A percentile compares a stretch with the other conserved stretches of the same genome.
Evolutionary conservation across 148 eudicot species (phyloP).

Genomic region (Nyssa sinensis): DNA sequence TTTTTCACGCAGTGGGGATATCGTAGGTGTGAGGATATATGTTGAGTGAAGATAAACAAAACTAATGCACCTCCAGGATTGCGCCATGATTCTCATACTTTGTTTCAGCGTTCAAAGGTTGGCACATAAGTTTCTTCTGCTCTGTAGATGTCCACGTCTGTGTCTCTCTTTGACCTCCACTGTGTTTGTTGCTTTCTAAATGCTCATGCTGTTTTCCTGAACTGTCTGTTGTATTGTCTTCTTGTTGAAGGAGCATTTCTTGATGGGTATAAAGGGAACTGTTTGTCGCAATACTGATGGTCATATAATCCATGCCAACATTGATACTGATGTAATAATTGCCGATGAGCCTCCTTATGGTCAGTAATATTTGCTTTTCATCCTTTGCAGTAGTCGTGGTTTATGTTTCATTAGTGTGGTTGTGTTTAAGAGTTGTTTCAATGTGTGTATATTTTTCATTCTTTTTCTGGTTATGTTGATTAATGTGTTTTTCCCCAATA

Average conservation of each 20-base stretch:
- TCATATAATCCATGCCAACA: constrained; percentile 95
- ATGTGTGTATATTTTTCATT: background rate
- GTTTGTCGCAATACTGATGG: constrained; percentile 99
- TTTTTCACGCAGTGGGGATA: constrained; percentile 86
- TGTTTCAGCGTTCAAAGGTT: constrained; percentile 96
- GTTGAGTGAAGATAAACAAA: constrained; percentile 99
- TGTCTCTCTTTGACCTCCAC: background rate
- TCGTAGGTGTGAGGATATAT: constrained; percentile 96
- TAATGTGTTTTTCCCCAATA: too few species aligned
- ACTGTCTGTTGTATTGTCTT: constrained; percentile 6
- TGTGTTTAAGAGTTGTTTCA: background rate
- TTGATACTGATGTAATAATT: constrained; percentile 93
- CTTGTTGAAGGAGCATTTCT: constrained; percentile 80
- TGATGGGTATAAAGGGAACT: constrained; percentile 99
- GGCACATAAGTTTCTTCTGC: constrained; percentile 4
- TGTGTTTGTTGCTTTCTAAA: background rate
- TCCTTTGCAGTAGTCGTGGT: background rate
- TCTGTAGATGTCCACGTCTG: constrained; percentile 1
- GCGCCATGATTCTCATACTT: constrained; percentile 95
- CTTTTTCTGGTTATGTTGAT: background rate
- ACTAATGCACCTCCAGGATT: constrained; percentile 71
- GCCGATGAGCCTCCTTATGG: constrained; percentile 99
- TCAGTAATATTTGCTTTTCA: constrained; percentile 15
- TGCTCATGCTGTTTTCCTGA: background rate
- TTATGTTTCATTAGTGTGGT: background rate